Base-by-base conservation (phyloP, 2,329 filamentous ascomycete species). In the Botrytis medusae region DNA sequence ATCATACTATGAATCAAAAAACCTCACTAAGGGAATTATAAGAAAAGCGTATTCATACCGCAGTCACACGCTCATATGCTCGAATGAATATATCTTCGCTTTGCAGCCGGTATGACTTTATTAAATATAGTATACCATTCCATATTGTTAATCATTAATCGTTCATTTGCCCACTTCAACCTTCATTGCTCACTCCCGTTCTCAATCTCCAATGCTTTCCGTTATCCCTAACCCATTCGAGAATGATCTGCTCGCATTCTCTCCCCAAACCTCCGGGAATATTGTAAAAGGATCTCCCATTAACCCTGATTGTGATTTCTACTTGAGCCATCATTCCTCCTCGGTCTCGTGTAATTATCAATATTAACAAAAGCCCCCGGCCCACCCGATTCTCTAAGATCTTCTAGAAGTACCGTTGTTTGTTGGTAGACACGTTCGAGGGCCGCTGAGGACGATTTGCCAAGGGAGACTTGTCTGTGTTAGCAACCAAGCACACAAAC, bases 341-440 rank as follows among this genome's bases (percentile, higher is more conserved):
- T 44, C n/a, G 70, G 70, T n/a, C 70, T 42, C 10, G n/a, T 42
- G 34, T 69, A 72, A 78, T 86, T 84, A 73, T 85, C 81, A 73
- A 93, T 86, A 82, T 92, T 95, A 78, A 98, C 88, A 81, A 98
- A 95, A 44, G 94, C 91, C 54, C 93, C 94, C 18, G 92, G 87
- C 46, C 94, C 92, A 73, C 95, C 94, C 59, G 93, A 91, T 79
- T 92, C 89, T 64, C 92, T 89, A 22, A 97, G 86, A 72, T 95
- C 92, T 74, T 94, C 92, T n/a, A 98, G 87, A 22, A 98, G 85
- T 1, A 93, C 93, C 76, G 91, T 92, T 0, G 94, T 97, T 83
- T 98, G 94, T 74, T 95, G 92, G 80, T 93, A 94, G 9, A 98
- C 82, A 74, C 90, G 91, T 82, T 98, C 95, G 44, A 99, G 83